Base-by-base conservation (phyloP, 108 stramenopile genomes). In the Discostella pseudostelligera region DNA sequence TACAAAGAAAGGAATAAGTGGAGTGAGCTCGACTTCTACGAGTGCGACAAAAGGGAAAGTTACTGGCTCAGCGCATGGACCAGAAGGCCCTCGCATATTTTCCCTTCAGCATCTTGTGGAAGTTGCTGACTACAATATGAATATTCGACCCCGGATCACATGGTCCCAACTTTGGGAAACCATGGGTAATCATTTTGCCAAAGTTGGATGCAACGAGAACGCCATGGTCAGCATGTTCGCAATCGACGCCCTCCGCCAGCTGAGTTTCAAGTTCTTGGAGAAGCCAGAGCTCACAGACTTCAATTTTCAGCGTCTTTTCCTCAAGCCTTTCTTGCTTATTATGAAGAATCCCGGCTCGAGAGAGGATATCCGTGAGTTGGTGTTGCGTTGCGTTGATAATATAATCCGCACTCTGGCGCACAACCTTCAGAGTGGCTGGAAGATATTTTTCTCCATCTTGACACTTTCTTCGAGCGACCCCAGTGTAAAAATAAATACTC, bases 51-150 rank as follows among this genome's bases (percentile, higher is more conserved):
- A 29, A 40, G 65, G 47, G 3, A 59, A 67, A 43, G 62, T 59
- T 11, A 36, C 70, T 51, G 62, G 81, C 26, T 85, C 87, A 4
- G 64, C 66, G 9, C 84, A 84, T 57, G 81, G 83, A 22, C 59
- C 65, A 32, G 85, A 87, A 40, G 82, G 87, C 26, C 96, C 96
- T 2, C 89, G 97, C 17, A 87, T 98, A 29, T 99, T 96, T 69
- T 95, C 92, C 35, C 79, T 99, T 64, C 98, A 98, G 69, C 74
- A 89, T 60, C 85, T 99, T 22, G 99, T 99, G 13, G 99, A 99
- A 67, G 97, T 98, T 37, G 98, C 99, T 14, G 98, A 98, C 65
- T 97, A 83, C 69, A 99, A 99, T 87, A 96, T 99, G 96, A 79
- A 93, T 61, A 76, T 72, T 5, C 83, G 99, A 22, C 90, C 97